Evolutionary conservation across 2,329 filamentous ascomycete species (phyloP).

Genomic region (Aureobasidium sp.): DNA sequence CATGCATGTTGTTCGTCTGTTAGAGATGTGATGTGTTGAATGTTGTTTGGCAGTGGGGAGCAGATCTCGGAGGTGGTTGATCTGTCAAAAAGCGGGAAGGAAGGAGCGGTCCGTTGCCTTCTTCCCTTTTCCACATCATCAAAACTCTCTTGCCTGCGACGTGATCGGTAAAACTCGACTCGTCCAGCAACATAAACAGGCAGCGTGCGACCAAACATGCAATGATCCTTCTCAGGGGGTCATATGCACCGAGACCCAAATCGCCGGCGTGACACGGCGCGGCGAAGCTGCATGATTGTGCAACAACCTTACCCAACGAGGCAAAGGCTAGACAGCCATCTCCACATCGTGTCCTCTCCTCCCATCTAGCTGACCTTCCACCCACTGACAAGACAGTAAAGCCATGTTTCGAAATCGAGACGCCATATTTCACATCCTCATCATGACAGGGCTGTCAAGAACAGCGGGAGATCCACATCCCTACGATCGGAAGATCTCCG

Average conservation of each 20-base stretch:
- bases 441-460: neutral
- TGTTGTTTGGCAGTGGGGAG: neutral
- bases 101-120: slow-evolving; percentile 8
- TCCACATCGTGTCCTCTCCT: slow-evolving; percentile 7
- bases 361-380: neutral
- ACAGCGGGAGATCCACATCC: neutral
- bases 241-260: neutral
- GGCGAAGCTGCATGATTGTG: slow-evolving; percentile 10
- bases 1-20: neutral
- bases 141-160: neutral
- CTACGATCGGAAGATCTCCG: neutral
- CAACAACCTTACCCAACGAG: slow-evolving; percentile 9
- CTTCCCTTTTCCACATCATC: neutral
- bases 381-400: neutral
- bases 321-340: neutral
- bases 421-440: neutral
- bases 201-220: neutral
- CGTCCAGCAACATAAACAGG: neutral
- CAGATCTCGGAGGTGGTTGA: neutral
- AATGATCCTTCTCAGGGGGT: slow-evolving; percentile 9
- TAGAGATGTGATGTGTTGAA: neutral
- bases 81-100: slow-evolving; percentile 6
- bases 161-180: neutral
- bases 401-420: slow-evolving; percentile 1
- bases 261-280: slow-evolving; percentile 8